Evolutionary conservation across 495 filamentous ascomycete species (phyloP), one percentile per base, ranked within the genome.

Genomic region (Oidiodendron maius): DNA sequence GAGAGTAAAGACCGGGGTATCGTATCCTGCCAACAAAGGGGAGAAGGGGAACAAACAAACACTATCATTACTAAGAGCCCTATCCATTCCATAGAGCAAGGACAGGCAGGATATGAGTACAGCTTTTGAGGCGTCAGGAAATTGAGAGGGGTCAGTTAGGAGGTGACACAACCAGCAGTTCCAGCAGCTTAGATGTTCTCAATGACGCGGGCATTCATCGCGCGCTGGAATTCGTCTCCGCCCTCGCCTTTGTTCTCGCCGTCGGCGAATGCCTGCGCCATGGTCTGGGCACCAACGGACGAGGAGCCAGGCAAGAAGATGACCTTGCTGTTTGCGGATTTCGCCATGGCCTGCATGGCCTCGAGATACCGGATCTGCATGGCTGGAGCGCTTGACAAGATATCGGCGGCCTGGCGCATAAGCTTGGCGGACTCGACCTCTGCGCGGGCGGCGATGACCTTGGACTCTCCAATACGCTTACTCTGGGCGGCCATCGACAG

Each of bases 331-430:
- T 96, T 95, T 16, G 93, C 90, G 0, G 77, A 78, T 81, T 97
- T 97, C 50, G 93, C 94, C 93, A 97, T 97, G 8, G 88, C 80
- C 63, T 99, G 93, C 89, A 97, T 96, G n/a, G 93, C 93, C 74
- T 99, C 93, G 51, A 99, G 81, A 57, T 97, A 95, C 18, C 91
- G 73, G 69, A 99, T 99, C 70, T 99, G 93, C 93, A 99, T 99
- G 41, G 93, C 93, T 0, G 93, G 94, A 0, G 93, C 94, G 24
- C 81, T 88, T 44, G 79, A 85, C 50, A 98, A 65, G 59, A 99
- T 99, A 65, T 99, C 93, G 61, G 93, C 93, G 34, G 93, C 93
- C 71, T 97, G 90, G 44, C 93, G 78, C 93, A 98, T 98, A 66
- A 98, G 70, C 64, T 97, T 97, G 64, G 94, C 93, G 46, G 81